Base-by-base conservation (phyloP, 257 asterid species). In the Scutellaria minor region DNA sequence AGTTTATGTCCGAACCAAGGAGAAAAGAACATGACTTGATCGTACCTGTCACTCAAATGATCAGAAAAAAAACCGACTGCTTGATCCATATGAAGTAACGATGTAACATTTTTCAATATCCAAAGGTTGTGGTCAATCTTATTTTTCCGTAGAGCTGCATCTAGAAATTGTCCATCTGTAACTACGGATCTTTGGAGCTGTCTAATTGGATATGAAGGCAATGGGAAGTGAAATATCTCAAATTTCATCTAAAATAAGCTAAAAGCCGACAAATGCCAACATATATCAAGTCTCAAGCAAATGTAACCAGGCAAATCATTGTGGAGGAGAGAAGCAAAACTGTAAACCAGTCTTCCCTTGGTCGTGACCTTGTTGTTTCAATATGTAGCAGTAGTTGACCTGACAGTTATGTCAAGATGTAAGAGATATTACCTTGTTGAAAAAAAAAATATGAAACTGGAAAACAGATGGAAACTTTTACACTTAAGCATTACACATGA, bases 271-370 rank as follows among this genome's bases (percentile, higher is more conserved):
- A 57, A 67, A 57, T 8, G 70, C 65, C 59, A 47, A 64, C 51
- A 46, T 18, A 47, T 57, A 63, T 66, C 66, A 78, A 70, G 57
- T 31, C 15, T 24, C 11, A n/a, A 63, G 53, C 31, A 35, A 22
- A 67, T 39, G 60, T 52, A 56, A 70, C 54, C 64, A 56, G 68
- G 65, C 58, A 35, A 59, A 62, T 84, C 81, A 93, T 27, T 55
- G 80, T 31, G 96, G 86, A 22, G 95, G 85, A 65, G 99, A 88
- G 88, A 94, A 94, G 93, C 87, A 80, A 80, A 94, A 94, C 69
- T 91, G 99, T 69, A 94, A 62, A n/a, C 99, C 99, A 44, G 86
- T 85, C 87, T 83, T 89, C 78, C 93, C 98, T 18, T 79, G 89
- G 66, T 93, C 98, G 22, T 84, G 89, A 76, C 78, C 94, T 9